Evolutionary conservation across 192 early-diverging fungal genomes (phyloP), one percentile per base, ranked within the genome.

Genomic region (Mortierella hygrophila): DNA sequence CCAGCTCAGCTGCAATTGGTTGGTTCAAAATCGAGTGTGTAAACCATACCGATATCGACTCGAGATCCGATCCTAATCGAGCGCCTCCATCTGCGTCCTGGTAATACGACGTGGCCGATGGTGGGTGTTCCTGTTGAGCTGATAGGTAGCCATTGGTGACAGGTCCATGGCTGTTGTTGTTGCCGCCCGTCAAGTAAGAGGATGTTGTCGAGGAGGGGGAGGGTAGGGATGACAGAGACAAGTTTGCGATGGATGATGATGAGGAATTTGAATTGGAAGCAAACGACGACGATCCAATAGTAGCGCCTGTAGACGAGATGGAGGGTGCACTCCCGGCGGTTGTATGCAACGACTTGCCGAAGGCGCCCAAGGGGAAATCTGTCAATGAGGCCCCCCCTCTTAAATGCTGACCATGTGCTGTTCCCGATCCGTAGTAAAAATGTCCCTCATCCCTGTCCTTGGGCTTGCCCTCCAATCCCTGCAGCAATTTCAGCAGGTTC

Each of bases 1-100:
- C 47, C 40, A 86, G 35, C 52, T 86, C 84, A 11, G 40, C 46
- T 0, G 71, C 52, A 40, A 86, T 86, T 3, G 78, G 65, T 23
- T 76, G 54, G n/a, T 86, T 65, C 47, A 86, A 60, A 15, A 75
- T 78, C 23, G 84, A 86, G 32, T 86, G 78, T 60, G 84, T 77
- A 42, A 86, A 86, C 79, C 75, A 77, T 23, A 86, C 57, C 15
- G 74, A 76, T 38, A 86, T 55, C 8, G 79, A 77, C 32, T 86
- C 84, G 10, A 86, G 76, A 18, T 72, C 75, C 21, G 84, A 86
- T 3, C 70, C 71, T 15, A 4, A 44, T 21, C 20, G 47, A 18
- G 57, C 16, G 23, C 23, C 0, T 15, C 38, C 60, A 20, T 57
- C 10, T 15, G n/a, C 11, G 10, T 32, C 40, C n/a, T 38, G 57